These are phyloP conservation scores for Leccinellum albellum DNA, from an alignment of 768 basidiomycete genomes.

Conservation along the genomic window DNA sequence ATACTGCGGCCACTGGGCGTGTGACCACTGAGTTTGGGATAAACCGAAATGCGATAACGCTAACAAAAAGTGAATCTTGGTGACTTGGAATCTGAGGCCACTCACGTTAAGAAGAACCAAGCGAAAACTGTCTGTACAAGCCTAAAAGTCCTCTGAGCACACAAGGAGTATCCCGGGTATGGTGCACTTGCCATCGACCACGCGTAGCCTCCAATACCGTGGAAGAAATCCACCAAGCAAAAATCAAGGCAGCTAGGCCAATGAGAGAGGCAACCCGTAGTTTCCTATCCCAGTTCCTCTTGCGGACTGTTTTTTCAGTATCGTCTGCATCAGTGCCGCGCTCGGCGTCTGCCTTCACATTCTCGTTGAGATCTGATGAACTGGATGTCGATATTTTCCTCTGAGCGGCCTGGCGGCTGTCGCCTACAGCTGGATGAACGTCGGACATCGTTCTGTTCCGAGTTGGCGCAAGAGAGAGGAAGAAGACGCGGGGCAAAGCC, in stretches of 20 bases:
- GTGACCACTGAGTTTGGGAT: constrained; percentile 70
- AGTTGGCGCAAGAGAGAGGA: neutral
- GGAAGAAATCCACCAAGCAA: constrained; percentile 85
- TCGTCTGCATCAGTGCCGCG: constrained; percentile 2
- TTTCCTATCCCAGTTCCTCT: constrained; percentile 13
- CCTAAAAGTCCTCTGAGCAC: constrained; percentile 37
- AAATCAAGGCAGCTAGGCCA: constrained; percentile 55
- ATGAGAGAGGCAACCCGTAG: constrained; percentile 46
- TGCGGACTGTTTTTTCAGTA: constrained; percentile 3
- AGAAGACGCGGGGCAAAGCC: neutral
- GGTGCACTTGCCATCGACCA: constrained; percentile 58
- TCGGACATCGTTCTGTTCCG: constrained; percentile 18
- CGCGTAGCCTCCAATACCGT: constrained; percentile 66
- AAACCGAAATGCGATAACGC: constrained; percentile 81
- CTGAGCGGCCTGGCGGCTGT: constrained; percentile 11
- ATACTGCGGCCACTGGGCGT: constrained; percentile 66
- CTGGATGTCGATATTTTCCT: constrained; percentile 18
- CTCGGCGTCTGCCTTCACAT: constrained; percentile 17
- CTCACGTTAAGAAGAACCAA: constrained; percentile 77
- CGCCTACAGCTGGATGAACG: neutral
- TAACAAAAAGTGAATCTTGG: constrained; percentile 19
- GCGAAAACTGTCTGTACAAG: constrained; percentile 78
- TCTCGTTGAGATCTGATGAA: constrained; percentile 11
- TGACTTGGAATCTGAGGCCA: constrained; percentile 9
- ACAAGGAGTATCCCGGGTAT: neutral